Evolutionary conservation across 2,329 filamentous ascomycete genomes (phyloP).

Genomic region (Lasiodiplodia citricola): DNA sequence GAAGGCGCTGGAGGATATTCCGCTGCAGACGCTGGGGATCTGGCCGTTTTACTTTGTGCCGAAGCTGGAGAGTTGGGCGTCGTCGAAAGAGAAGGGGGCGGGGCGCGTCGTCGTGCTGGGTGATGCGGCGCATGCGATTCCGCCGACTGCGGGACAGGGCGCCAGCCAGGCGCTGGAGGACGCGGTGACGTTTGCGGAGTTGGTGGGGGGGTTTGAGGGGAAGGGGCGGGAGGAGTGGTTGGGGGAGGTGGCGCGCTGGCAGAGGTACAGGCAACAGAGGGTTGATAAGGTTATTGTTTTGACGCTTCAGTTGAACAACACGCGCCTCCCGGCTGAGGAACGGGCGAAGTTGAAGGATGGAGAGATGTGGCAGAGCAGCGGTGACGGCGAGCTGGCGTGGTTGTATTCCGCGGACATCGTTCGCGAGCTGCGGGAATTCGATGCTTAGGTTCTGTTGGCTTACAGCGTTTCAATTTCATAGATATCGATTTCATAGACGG

Average conservation of each 20-base stretch:
- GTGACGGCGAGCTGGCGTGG: constrained; percentile 31
- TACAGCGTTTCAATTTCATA: no score
- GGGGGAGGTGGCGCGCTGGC: constrained; percentile 46
- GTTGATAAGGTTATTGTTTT: constrained; percentile 56
- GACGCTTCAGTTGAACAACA: constrained; percentile 55
- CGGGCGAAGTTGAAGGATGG: constrained; percentile 31
- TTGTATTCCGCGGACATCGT: constrained; percentile 31
- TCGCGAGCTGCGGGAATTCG: constrained; percentile 24
- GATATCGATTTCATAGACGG: no score
- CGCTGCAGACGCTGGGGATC: constrained; percentile 29
- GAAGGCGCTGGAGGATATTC: constrained; percentile 29
- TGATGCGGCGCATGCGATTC: constrained; percentile 34
- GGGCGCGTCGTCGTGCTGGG: constrained; percentile 32
- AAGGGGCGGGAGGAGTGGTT: neutral
- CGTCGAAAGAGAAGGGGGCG: neutral
- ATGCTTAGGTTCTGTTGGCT: neutral
- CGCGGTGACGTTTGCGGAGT: constrained; percentile 63
- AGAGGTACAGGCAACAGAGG: constrained; percentile 54
- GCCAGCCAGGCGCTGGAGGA: constrained; percentile 72
- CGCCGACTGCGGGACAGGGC: constrained; percentile 41
- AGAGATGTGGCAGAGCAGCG: constrained; percentile 31
- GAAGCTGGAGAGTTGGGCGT: constrained; percentile 30
- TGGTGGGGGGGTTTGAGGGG: neutral
- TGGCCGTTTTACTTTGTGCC: constrained; percentile 35
- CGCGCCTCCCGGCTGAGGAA: constrained; percentile 49